A percentile compares a stretch with the other conserved stretches of the same genome.
phyloP scores from a whole-genome alignment of 2,329 filamentous ascomycete genomes.

The Drechslerella dactyloides region DNA sequence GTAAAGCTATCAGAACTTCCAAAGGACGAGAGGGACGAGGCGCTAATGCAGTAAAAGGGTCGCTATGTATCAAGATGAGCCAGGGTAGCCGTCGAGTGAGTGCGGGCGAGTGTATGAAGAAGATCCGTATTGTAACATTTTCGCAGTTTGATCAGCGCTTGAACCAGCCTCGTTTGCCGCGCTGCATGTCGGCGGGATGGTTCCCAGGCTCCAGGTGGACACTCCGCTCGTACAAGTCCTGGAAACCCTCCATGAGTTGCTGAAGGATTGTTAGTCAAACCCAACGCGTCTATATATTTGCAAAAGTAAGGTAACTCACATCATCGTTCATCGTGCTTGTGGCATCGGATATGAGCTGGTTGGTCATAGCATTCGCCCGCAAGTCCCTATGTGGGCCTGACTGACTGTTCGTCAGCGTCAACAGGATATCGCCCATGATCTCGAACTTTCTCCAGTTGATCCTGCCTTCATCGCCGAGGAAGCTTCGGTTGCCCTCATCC shows the following conservation, averaged over 20 bases:
- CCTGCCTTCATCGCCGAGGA: conserved; percentile 73
- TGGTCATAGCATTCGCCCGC: conserved; percentile 51
- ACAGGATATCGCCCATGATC: conserved; percentile 87
- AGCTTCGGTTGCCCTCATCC: conserved; percentile 89
- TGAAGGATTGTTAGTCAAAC: conserved; percentile 20
- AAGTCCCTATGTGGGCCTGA: conserved; percentile 71
- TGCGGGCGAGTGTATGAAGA: not conserved
- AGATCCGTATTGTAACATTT: not conserved
- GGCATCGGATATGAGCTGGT: conserved; percentile 54
- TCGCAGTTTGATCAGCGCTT: conserved; percentile 14
- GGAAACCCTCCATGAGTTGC: conserved; percentile 49
- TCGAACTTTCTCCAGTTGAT: conserved; percentile 99
- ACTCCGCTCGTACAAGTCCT: conserved; percentile 55
- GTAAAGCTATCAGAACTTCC: no score
- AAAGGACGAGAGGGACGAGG: no score
- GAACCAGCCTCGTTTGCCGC: conserved; percentile 47
- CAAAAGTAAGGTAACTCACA: conserved; percentile 49
- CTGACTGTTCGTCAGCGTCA: conserved; percentile 91
- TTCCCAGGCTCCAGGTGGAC: conserved; percentile 54
- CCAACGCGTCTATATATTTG: not conserved
- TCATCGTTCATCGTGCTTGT: conserved; percentile 54
- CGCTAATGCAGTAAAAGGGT: not conserved
- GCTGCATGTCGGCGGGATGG: conserved; percentile 32
- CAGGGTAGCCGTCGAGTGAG: conserved; percentile 3
- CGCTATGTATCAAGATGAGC: conserved; percentile 15